Conservation (phyloP, 371 early-diverging fungal genomes). For the Mucor piriformis region DNA sequence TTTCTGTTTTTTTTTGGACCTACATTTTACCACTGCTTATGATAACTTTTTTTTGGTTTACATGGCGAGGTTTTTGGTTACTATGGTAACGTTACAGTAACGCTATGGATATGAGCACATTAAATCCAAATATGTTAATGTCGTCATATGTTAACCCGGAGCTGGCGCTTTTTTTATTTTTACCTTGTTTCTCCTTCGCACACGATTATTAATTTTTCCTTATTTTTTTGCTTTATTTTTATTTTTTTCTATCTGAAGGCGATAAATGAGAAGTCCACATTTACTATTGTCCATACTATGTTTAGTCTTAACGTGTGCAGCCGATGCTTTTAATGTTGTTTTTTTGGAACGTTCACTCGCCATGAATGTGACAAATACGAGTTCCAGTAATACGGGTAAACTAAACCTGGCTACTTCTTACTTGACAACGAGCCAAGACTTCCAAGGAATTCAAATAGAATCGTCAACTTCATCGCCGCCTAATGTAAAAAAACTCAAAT, state of each 20-base stretch:
- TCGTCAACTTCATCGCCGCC: constrained; percentile 5
- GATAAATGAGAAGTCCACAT: neutral
- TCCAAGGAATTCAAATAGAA: constrained; percentile 21
- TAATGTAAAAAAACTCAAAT: constrained; percentile 9
- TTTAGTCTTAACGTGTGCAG: neutral
- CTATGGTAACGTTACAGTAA: too few relatives aligned
- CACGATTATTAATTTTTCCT: neutral
- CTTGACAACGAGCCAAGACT: constrained; percentile 25
- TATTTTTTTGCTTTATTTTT: neutral
- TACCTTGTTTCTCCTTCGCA: neutral
- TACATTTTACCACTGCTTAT: neutral
- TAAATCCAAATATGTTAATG: neutral
- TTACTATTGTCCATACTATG: neutral
- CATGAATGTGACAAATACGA: constrained; percentile 7
- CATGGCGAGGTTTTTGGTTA: too few relatives aligned
- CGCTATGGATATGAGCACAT: too few relatives aligned
- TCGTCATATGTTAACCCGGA: neutral
- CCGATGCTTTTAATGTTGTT: neutral
- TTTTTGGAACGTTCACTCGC: constrained; percentile 15
- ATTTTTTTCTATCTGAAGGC: neutral
- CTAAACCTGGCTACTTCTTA: constrained; percentile 10
- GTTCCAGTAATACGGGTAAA: neutral
- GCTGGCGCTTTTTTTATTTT: neutral
- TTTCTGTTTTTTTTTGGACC: neutral
- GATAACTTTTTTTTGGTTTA: neutral